Conservation (phyloP, 306 rosid genomes). For the Pueraria montana region DNA sequence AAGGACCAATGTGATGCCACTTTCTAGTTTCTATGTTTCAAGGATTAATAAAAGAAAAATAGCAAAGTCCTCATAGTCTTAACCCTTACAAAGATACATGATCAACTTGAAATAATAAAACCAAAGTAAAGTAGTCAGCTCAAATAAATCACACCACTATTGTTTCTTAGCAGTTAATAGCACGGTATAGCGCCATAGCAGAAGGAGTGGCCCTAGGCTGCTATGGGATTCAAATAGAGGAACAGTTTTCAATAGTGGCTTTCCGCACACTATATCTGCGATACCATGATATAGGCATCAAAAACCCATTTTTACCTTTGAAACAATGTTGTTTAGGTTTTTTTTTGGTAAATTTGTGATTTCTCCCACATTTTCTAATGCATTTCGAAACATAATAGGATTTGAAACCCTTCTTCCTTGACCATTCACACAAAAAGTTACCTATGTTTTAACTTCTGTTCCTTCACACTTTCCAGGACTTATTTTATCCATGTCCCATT, state of each 20-base stretch:
- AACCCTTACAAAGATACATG: neutral
- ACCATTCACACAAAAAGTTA: neutral
- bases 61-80: neutral
- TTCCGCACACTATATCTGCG: neutral
- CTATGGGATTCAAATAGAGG: neutral
- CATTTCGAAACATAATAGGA: neutral
- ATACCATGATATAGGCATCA: neutral
- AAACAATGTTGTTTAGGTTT: neutral
- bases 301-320: neutral
- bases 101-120: neutral
- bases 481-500: neutral
- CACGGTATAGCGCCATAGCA: neutral
- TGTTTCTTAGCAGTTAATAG: neutral
- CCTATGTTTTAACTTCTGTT: neutral
- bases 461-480: neutral
- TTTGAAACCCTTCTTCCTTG: neutral
- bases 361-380: neutral
- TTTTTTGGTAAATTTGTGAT: neutral
- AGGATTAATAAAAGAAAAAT: neutral
- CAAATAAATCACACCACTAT: neutral
- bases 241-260: neutral
- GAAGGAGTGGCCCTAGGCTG: neutral
- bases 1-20: neutral
- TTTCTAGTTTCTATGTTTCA: neutral
- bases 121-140: neutral